Conservation (phyloP, 164 flowering plant species). For the Vitis riparia region DNA sequence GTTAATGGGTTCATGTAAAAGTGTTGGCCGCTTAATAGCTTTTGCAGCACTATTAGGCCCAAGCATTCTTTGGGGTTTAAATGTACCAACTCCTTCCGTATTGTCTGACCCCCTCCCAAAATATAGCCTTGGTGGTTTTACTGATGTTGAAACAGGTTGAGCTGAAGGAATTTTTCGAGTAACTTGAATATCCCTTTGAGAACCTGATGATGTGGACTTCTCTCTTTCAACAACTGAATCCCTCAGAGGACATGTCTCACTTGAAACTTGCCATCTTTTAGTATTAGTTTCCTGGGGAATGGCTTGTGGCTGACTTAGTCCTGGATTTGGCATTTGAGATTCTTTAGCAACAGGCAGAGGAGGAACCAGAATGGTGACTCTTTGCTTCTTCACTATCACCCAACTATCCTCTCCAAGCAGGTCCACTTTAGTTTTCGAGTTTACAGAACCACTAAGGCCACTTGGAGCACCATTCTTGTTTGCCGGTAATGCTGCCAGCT, state of each 20-base stretch:
- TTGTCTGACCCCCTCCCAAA: constrained; percentile 9
- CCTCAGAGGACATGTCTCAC: constrained; percentile 7
- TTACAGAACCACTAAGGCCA: constrained; percentile 15
- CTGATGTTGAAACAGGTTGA: constrained; percentile 6
- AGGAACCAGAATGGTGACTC: constrained; percentile 73
- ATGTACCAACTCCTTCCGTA: constrained; percentile 14
- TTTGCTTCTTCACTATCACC: constrained; percentile 90
- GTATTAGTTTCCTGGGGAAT: constrained; percentile 8
- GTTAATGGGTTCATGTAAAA: constrained; percentile 12
- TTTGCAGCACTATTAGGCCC: constrained; percentile 16
- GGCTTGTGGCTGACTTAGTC: constrained; percentile 19
- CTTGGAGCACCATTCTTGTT: constrained; percentile 15
- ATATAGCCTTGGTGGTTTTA: constrained; percentile 13
- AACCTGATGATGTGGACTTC: constrained; percentile 14
- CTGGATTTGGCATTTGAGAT: constrained; percentile 21
- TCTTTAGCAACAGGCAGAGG: constrained; percentile 37
- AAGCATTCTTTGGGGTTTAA: constrained; percentile 4
- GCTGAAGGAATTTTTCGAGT: constrained; percentile 9
- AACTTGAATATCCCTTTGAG: constrained; percentile 20
- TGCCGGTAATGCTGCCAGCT: constrained; percentile 23
- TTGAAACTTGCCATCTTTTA: constrained; percentile 6
- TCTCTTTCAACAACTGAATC: constrained; percentile 26
- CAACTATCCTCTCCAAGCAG: constrained; percentile 53
- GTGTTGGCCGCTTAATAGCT: constrained; percentile 9
- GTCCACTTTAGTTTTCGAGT: constrained; percentile 18